Percentiles rank a stretch among this genome's conserved stretches.
phyloP scores from a whole-genome alignment of 768 basidiomycete species.

The Boletus sp. region DNA sequence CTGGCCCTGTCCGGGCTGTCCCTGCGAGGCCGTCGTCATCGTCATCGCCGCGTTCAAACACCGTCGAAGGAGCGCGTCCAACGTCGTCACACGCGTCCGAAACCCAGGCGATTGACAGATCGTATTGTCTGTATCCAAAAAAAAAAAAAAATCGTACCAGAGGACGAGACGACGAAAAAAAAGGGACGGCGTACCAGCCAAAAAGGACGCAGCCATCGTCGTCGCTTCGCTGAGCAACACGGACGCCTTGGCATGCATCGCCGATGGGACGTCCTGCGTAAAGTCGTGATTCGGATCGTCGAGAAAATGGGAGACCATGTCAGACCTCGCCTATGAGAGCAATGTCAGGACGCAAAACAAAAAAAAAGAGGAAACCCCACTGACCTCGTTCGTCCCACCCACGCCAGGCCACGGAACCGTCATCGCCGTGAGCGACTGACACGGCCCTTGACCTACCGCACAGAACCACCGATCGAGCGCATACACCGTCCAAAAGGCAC shows the following conservation, averaged over 20 bases:
- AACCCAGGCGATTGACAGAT: constrained; percentile 43
- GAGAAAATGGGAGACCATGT: constrained; percentile 19
- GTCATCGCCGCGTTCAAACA: constrained; percentile 14
- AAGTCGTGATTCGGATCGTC: constrained; percentile 12
- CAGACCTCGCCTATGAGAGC: constrained; percentile 1
- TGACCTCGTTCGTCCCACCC: constrained; percentile 10
- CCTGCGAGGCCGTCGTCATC: not conserved
- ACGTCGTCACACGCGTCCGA: constrained; percentile 41
- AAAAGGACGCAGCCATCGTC: constrained; percentile 27
- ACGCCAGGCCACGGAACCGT: constrained; percentile 43
- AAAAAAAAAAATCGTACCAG: not conserved
- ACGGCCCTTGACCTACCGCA: constrained; percentile 25
- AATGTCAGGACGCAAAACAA: not conserved
- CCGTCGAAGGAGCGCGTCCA: constrained; percentile 45
- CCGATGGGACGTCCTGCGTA: constrained; percentile 1
- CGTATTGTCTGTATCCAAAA: constrained; percentile 36
- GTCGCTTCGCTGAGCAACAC: constrained; percentile 37
- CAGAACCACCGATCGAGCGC: constrained; percentile 35
- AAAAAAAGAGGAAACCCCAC: not conserved
- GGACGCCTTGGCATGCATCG: constrained; percentile 29
- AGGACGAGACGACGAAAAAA: not conserved
- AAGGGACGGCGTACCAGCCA: constrained; percentile 23
- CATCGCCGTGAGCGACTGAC: constrained; percentile 25
- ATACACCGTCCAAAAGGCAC: constrained; percentile 40
- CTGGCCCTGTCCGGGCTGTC: not conserved